Percentiles rank a stretch among this genome's conserved stretches.
These are phyloP conservation scores for Allomyces arbusculus DNA, from an alignment of 192 early-diverging fungal genomes.

Conservation along the genomic window DNA sequence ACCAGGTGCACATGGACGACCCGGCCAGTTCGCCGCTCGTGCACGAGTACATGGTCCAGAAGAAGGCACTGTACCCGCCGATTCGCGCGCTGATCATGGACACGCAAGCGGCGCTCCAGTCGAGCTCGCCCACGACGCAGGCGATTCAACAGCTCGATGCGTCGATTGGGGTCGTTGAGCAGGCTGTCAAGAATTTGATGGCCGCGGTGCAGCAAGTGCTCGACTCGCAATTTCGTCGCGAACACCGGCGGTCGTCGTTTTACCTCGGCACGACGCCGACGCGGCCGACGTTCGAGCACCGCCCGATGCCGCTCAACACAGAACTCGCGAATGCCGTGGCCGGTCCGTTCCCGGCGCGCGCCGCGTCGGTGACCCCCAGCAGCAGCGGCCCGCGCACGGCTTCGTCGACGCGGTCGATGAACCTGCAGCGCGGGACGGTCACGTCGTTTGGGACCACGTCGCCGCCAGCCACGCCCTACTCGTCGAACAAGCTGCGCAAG, in stretches of 20 bases:
- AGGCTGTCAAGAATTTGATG: constrained; percentile 29
- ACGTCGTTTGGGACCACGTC: not conserved
- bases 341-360: no score
- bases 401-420: constrained; percentile 13
- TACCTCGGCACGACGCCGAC: constrained; percentile 9
- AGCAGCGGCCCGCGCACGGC: constrained; percentile 3
- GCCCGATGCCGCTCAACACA: not conserved
- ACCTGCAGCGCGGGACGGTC: constrained; percentile 10
- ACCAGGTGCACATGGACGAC: constrained; percentile 20
- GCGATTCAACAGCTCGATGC: constrained; percentile 23
- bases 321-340: not conserved
- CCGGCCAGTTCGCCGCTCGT: constrained; percentile 8
- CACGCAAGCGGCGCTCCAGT: constrained; percentile 21
- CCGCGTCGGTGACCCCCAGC: constrained; percentile 3
- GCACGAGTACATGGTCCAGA: constrained; percentile 35
- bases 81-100: constrained; percentile 36
- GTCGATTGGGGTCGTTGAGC: constrained; percentile 28
- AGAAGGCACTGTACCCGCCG: constrained; percentile 38
- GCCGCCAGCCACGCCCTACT: no score
- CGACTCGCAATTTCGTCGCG: constrained; percentile 21
- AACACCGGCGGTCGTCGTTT: constrained; percentile 9
- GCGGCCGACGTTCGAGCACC: constrained; percentile 8
- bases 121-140: not conserved
- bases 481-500: constrained; percentile 21
- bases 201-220: constrained; percentile 25